Evolutionary conservation across 305 asterid genomes (phyloP), one percentile per base, ranked within the genome.

Genomic region (Fraxinus floribunda): DNA sequence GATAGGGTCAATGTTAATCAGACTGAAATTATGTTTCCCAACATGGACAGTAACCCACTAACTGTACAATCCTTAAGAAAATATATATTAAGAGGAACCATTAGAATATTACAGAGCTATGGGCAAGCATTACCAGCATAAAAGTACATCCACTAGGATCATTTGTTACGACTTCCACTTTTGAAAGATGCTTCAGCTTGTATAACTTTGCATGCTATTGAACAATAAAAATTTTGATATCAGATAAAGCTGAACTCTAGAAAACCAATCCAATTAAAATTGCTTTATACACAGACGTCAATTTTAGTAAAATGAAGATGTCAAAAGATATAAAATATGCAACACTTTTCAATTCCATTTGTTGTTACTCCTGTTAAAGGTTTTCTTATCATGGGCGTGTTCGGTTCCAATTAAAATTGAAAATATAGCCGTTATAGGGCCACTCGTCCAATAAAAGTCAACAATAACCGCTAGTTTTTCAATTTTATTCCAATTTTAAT

Each of bases 121-220:
- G 84, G 20, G 36, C 2, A 24, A 62, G 82, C 44, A 57, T 84
- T 89, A 91, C 99, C 95, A 96, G 97, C 87, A 82, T 89, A 90
- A 97, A 97, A 81, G 99, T 94, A 86, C 99, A 97, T 79, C 99
- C 99, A 90, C 94, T 94, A 72, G 99, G 98, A 88, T 95, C 99
- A 89, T 93, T 95, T 24, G 97, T 91, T 64, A 85, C 93, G 84
- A 95, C 99, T 89, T 95, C 99, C 88, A 94, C 97, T 88, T 95
- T 95, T 0, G 96, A 87, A 77, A 95, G 91, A 89, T 94, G 99
- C 92, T 93, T 93, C 88, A 95, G 89, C 89, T 94, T 93, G 91
- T 95, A 95, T 60, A 95, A 80, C 82, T 95, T 95, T 32, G 99
- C 99, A 75, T 97, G 99, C 99, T 95, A 89, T 79, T 89, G 32